Percentiles rank a stretch among this genome's conserved stretches.
These are phyloP conservation scores for Neocatenulostroma microsporum DNA, from an alignment of 2,329 filamentous ascomycete species.

Conservation along the genomic window DNA sequence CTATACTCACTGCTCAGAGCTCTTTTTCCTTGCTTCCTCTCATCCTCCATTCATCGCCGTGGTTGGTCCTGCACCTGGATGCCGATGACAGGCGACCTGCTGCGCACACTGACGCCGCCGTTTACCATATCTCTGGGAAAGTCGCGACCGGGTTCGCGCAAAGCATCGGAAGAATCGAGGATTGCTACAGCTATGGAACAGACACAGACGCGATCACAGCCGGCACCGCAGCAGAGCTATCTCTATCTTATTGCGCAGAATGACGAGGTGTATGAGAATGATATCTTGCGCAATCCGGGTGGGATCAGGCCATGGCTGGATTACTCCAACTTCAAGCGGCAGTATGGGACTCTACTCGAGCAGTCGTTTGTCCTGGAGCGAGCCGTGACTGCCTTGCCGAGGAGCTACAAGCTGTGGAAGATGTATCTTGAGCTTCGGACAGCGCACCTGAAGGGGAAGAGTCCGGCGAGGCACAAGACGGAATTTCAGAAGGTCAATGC, in stretches of 20 bases:
- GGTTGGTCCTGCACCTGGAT: constrained; percentile 2
- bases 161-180: constrained; percentile 4
- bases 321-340: constrained; percentile 84
- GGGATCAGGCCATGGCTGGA: constrained; percentile 91
- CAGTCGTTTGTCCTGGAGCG: constrained; percentile 84
- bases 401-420: constrained; percentile 98
- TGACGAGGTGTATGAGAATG: constrained; percentile 94
- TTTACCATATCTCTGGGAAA: constrained; percentile 22
- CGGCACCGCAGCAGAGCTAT: constrained; percentile 22
- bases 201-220: constrained; percentile 7
- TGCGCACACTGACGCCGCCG: constrained; percentile 32
- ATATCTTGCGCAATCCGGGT: constrained; percentile 75
- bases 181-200: constrained; percentile 8
- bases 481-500: constrained; percentile 93
- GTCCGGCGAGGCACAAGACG: constrained; percentile 66
- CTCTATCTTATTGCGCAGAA: constrained; percentile 60
- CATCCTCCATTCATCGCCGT: constrained; percentile 1
- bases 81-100: constrained; percentile 42
- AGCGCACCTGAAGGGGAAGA: constrained; percentile 60
- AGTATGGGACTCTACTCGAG: constrained; percentile 76
- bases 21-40: neutral
- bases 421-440: constrained; percentile 83
- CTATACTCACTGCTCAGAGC: too few relatives aligned
- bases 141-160: constrained; percentile 11
- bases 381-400: constrained; percentile 78